These are phyloP conservation scores for Ceratobasidium sp. DNA, from an alignment of 1,284 basidiomycete genomes.

Conservation along the genomic window DNA sequence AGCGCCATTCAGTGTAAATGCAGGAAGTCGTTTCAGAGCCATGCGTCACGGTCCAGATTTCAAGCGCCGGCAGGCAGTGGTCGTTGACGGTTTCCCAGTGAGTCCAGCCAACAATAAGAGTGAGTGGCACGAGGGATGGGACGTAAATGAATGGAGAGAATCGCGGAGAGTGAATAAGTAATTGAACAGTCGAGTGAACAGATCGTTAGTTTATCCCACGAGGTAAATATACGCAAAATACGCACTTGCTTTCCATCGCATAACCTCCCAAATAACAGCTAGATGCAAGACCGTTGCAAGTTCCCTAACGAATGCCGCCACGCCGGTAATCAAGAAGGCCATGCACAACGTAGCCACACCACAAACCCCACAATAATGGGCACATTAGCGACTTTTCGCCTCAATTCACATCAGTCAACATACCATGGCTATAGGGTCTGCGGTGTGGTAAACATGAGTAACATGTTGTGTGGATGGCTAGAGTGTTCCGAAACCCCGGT, in stretches of 20 bases:
- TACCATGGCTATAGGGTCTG: slow-evolving; percentile 67
- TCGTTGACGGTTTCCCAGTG: no score
- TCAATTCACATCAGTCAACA: slow-evolving; percentile 3
- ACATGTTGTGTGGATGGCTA: slow-evolving; percentile 47
- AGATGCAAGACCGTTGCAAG: slow-evolving; percentile 72
- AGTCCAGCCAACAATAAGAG: background rate
- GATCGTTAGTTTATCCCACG: slow-evolving; percentile 2
- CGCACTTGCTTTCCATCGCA: slow-evolving; percentile 44
- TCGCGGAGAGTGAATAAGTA: background rate
- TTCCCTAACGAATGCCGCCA: slow-evolving; percentile 60
- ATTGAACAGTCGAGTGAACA: background rate
- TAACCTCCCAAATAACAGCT: slow-evolving; percentile 56
- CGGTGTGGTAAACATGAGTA: slow-evolving; percentile 77
- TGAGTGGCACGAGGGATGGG: background rate
- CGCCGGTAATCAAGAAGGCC: background rate
- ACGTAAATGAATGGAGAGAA: background rate
- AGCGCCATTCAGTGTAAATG: slow-evolving; percentile 1
- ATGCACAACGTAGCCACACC: background rate
- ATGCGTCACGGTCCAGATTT: slow-evolving; percentile 4
- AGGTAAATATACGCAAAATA: slow-evolving; percentile 2
- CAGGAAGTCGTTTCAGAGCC: slow-evolving; percentile 23
- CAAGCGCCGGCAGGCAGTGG: background rate
- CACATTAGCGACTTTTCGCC: background rate
- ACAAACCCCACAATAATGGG: slow-evolving; percentile 9
- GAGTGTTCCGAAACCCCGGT: background rate